phyloP scores from a whole-genome alignment of 768 basidiomycete species.

The Pleurotus sapidus region DNA sequence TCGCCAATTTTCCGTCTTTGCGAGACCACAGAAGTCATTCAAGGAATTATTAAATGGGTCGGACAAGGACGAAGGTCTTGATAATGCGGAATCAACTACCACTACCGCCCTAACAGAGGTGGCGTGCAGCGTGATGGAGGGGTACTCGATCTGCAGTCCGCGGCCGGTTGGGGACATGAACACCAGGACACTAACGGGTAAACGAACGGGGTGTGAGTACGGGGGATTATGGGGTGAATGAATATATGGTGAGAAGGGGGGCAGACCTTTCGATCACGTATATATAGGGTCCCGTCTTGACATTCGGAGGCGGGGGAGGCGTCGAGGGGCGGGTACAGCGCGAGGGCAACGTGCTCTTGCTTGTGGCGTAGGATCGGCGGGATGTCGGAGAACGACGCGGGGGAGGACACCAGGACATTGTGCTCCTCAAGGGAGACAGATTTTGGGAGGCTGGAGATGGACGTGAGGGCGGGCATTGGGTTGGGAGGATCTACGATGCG shows the following conservation, averaged over 20 bases:
- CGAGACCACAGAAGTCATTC: conserved; percentile 49
- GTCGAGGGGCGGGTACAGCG: conserved; percentile 66
- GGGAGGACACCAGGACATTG: conserved; percentile 62
- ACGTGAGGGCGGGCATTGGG: conserved; percentile 37
- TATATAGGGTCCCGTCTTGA: conserved; percentile 63
- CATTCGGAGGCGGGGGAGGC: conserved; percentile 52
- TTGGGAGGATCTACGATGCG: too few relatives aligned
- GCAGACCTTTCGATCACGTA: conserved; percentile 85
- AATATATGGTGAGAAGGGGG: background rate
- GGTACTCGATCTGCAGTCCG: too few relatives aligned
- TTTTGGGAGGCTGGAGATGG: conserved; percentile 32
- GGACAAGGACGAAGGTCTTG: conserved; percentile 21
- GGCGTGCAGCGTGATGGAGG: conserved; percentile 90
- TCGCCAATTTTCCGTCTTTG: conserved; percentile 8
- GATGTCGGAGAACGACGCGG: conserved; percentile 80
- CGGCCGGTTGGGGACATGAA: too few relatives aligned
- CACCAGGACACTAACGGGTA: too few relatives aligned
- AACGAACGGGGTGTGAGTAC: too few relatives aligned
- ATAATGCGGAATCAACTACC: conserved; percentile 10
- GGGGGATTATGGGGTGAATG: too few relatives aligned
- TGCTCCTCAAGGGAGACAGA: conserved; percentile 63
- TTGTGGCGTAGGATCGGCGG: conserved; percentile 77
- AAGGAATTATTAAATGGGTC: conserved; percentile 53
- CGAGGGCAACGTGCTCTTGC: conserved; percentile 66
- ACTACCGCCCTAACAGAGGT: conserved; percentile 44